A percentile compares a stretch with the other conserved stretches of the same genome.
These are phyloP conservation scores for Huiozyma naganishii DNA, from an alignment of 805 yeast species.

Conservation along the genomic window DNA sequence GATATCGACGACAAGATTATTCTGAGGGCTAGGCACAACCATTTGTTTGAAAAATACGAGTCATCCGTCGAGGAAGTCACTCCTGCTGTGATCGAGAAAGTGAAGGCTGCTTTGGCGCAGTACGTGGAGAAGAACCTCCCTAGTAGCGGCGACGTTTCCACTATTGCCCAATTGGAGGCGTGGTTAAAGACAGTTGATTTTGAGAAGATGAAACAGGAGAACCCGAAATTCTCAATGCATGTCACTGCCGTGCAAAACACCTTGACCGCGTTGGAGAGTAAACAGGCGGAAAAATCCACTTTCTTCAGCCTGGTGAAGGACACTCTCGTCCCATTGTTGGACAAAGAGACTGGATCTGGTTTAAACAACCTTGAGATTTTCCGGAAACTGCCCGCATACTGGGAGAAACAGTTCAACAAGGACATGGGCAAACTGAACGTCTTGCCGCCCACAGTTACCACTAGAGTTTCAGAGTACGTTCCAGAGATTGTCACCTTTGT, in stretches of 20 bases:
- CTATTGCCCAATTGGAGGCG: conserved; percentile 30
- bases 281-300: conserved; percentile 28
- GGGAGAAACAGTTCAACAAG: conserved; percentile 77
- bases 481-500: conserved; percentile 86
- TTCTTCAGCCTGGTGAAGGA: conserved; percentile 49
- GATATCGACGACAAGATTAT: conserved; percentile 97
- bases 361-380: conserved; percentile 82
- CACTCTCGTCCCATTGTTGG: conserved; percentile 63
- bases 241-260: conserved; percentile 54
- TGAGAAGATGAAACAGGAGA: conserved; percentile 37
- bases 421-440: conserved; percentile 86
- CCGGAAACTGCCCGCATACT: conserved; percentile 68
- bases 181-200: conserved; percentile 48
- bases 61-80: conserved; percentile 5
- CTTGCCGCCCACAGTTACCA: conserved; percentile 70
- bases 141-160: conserved; percentile 23
- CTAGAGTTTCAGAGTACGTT: conserved; percentile 90
- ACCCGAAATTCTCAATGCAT: conserved; percentile 87
- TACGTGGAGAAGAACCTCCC: conserved; percentile 50
- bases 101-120: conserved; percentile 33
- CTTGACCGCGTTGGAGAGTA: conserved; percentile 21
- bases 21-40: conserved; percentile 83
- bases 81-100: conserved; percentile 22
- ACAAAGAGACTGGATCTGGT: conserved; percentile 56
- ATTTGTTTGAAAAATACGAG: conserved; percentile 56